Conservation (phyloP, 1,284 basidiomycete species). For the Apiotrichum gamsii region DNA sequence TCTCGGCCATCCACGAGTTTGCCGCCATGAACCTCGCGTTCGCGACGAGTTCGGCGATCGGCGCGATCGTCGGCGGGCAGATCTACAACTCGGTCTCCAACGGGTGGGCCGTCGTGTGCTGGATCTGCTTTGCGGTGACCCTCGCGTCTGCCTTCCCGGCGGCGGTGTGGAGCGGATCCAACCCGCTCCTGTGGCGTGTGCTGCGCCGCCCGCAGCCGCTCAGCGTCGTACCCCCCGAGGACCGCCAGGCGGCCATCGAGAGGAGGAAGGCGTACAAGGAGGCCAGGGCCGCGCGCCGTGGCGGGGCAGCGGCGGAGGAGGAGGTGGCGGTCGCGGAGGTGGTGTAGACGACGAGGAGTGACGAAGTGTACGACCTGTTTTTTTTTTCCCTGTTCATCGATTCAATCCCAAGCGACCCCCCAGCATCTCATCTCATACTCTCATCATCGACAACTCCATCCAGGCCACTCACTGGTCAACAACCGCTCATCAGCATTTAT, state of each 20-base stretch:
- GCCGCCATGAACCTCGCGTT: conserved; percentile 42
- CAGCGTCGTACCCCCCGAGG: background rate
- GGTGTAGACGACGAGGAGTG: too few species aligned
- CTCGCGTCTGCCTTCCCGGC: background rate
- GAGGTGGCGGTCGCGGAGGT: too few species aligned
- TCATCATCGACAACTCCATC: too few species aligned
- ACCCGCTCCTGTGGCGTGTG: conserved; percentile 9
- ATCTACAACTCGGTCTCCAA: conserved; percentile 35
- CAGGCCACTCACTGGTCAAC: too few species aligned
- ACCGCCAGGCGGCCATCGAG: background rate
- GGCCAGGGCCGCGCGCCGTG: too few species aligned
- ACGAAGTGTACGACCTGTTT: too few species aligned
- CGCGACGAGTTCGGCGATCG: conserved; percentile 29
- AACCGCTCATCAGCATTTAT: too few species aligned
- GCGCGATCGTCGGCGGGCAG: conserved; percentile 38
- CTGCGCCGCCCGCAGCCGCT: background rate
- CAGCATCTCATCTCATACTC: too few species aligned
- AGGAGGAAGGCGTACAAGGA: too few species aligned
- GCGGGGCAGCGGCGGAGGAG: too few species aligned
- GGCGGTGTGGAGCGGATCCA: conserved; percentile 2
- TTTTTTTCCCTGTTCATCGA: too few species aligned
- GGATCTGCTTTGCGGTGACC: conserved; percentile 25
- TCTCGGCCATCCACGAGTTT: conserved; percentile 42
- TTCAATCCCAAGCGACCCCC: too few species aligned
- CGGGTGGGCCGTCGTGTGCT: conserved; percentile 36